Evolutionary conservation across 208 protist species (phyloP), one percentile per base, ranked within the genome.

Genomic region (Zelonia costaricensis): DNA sequence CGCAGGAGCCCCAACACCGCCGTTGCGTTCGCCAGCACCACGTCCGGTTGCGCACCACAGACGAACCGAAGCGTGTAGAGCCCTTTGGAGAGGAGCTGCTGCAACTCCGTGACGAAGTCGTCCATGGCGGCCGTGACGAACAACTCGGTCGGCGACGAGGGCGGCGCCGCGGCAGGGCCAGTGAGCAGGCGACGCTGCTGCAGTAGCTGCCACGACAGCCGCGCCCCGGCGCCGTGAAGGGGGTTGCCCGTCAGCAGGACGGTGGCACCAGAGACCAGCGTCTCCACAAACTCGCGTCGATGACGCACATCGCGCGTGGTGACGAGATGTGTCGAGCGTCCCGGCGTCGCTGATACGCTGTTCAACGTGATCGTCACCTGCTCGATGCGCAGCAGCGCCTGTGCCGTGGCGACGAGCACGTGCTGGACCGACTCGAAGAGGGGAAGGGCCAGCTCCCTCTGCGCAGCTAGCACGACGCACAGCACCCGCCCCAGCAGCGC

Each of bases 401-500:
- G 48, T 0, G 53, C 53, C 4, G 62, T 20, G 49, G 53, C 22
- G 3, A 65, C 62, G 12, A 70, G 49, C 10, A 69, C 20, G 51
- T 69, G 69, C 10, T 65, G 35, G 36, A 72, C 40, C 1, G 66
- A 57, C 57, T 76, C 75, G 36, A 76, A 51, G 12, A 74, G n/a
- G 27, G 18, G 25, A 5, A 54, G 33, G 3, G 63, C 69, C 30
- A 81, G 25, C 40, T 49, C 42, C 36, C 25, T 20, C 48, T 63
- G 60, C 25, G 62, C 58, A 28, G 18, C 33, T 42, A 53, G 59
- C 28, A 81, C 51, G n/a, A 51, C 64, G 4, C 23, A 15, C 28
- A 74, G 15, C 33, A 66, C 61, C 15, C 35, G 47, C 13, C 60
- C 51, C 45, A 65, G 63, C 22, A 42, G 22, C 16, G 31, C 31